Evolutionary conservation across 2,329 filamentous ascomycete genomes (phyloP).

Genomic region (Stachybotrys echinatus): DNA sequence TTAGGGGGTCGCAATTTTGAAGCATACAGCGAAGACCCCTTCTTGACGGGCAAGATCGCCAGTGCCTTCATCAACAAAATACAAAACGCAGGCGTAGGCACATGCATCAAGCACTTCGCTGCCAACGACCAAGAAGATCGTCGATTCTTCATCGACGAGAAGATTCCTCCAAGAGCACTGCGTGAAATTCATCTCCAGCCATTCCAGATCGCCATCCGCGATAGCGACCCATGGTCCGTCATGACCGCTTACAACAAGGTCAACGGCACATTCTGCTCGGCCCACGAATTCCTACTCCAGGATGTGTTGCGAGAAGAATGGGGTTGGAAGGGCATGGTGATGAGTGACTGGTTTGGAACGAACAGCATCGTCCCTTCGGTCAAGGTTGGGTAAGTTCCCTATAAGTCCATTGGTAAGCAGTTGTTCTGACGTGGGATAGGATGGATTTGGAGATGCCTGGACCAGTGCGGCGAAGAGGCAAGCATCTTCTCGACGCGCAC

Average conservation of each 20-base stretch:
- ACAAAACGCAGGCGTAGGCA: conserved; percentile 28
- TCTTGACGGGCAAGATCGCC: conserved; percentile 29
- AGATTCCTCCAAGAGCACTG: conserved; percentile 8
- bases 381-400: conserved; percentile 10
- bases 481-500: conserved; percentile 15
- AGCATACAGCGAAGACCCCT: conserved; percentile 32
- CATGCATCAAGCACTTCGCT: conserved; percentile 35
- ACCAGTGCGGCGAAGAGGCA: conserved; percentile 19
- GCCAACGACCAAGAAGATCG: conserved; percentile 26
- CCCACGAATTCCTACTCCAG: conserved; percentile 29
- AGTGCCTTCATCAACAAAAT: conserved; percentile 21
- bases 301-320: conserved; percentile 36
- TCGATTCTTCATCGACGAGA: conserved; percentile 9
- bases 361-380: conserved; percentile 22
- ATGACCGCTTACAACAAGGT: conserved; percentile 41
- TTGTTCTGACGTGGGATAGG: no score
- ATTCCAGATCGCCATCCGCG: conserved; percentile 34
- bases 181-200: conserved; percentile 32
- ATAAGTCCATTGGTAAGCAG: conserved; percentile 2
- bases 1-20: conserved; percentile 34
- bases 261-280: conserved; percentile 34
- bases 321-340: conserved; percentile 36
- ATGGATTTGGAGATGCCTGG: conserved; percentile 33
- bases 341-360: conserved; percentile 43
- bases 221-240: conserved; percentile 28